Percentiles rank a stretch among this genome's conserved stretches.
Evolutionary conservation across 163 green algal species (phyloP).

Genomic region (Prototheca wickerhamii): DNA sequence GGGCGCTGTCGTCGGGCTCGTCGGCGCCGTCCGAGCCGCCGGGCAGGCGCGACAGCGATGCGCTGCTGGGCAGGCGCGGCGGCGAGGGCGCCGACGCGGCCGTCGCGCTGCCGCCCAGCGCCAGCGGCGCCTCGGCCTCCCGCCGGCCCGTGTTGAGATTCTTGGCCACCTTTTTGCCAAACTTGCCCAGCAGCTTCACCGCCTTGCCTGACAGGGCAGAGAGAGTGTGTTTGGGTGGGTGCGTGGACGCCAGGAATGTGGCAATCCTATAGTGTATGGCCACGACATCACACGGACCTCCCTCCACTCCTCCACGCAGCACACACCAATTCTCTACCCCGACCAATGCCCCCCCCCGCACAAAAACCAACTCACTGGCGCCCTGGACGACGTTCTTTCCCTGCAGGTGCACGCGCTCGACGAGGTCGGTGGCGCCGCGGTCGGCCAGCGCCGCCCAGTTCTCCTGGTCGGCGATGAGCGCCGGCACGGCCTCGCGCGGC

Average conservation of each 20-base stretch:
- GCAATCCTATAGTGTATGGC: too few relatives aligned
- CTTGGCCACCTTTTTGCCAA: slow-evolving; percentile 31
- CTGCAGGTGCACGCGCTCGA: slow-evolving; percentile 27
- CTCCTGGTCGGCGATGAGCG: slow-evolving; percentile 28
- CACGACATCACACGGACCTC: too few relatives aligned
- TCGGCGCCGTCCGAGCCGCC: too few relatives aligned
- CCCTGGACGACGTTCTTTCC: slow-evolving; percentile 22
- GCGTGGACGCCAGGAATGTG: slow-evolving; percentile 32
- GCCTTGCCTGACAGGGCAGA: slow-evolving; percentile 9
- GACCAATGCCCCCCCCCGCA: too few relatives aligned
- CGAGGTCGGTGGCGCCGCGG: slow-evolving; percentile 25
- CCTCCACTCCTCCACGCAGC: too few relatives aligned
- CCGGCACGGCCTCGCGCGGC: neutral
- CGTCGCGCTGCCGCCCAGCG: neutral
- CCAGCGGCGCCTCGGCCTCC: slow-evolving; percentile 4
- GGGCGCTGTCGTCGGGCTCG: too few relatives aligned
- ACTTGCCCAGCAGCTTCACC: slow-evolving; percentile 32
- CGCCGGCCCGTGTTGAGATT: neutral
- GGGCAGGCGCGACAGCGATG: too few relatives aligned
- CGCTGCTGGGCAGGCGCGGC: too few relatives aligned
- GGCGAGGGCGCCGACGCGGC: too few relatives aligned
- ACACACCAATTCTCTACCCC: too few relatives aligned
- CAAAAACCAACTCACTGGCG: too few relatives aligned
- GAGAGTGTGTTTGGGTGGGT: too few relatives aligned
- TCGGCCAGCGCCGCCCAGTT: slow-evolving; percentile 32